Conservation (phyloP, 2,329 filamentous ascomycete species). For the Aspergillus caelatus region DNA sequence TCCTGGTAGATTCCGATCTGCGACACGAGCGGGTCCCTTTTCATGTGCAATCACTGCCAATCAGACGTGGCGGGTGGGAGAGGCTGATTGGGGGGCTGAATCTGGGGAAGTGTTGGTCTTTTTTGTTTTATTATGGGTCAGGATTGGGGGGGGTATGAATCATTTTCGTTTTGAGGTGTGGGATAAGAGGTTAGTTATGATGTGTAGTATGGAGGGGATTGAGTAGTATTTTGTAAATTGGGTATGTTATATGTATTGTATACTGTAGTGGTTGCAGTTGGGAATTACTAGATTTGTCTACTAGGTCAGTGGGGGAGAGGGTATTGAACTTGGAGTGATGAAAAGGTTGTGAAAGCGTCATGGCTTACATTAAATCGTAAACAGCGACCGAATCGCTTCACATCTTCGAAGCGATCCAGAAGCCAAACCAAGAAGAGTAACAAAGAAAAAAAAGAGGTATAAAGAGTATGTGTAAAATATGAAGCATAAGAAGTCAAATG, state of each 20-base stretch:
- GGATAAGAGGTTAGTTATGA: too few relatives aligned
- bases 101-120: neutral
- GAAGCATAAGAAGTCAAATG: constrained; percentile 21
- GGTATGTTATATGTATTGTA: too few relatives aligned
- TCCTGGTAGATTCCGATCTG: neutral
- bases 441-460: constrained; percentile 18
- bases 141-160: too few relatives aligned
- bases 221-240: too few relatives aligned
- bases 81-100: neutral
- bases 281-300: neutral
- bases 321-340: neutral
- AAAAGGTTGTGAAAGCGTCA: constrained; percentile 22
- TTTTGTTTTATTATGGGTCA: too few relatives aligned
- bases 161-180: too few relatives aligned
- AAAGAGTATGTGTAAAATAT: constrained; percentile 18
- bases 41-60: neutral
- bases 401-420: constrained; percentile 14
- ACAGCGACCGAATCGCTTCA: neutral
- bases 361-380: constrained; percentile 32
- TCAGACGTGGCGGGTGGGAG: neutral
- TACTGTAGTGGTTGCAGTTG: neutral
- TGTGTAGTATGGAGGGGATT: too few relatives aligned
- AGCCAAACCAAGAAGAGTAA: constrained; percentile 24
- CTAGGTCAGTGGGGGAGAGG: neutral
- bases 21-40: neutral